These are phyloP conservation scores for Dioscorea alata DNA, from an alignment of 106 monocot genomes.

Conservation along the genomic window DNA sequence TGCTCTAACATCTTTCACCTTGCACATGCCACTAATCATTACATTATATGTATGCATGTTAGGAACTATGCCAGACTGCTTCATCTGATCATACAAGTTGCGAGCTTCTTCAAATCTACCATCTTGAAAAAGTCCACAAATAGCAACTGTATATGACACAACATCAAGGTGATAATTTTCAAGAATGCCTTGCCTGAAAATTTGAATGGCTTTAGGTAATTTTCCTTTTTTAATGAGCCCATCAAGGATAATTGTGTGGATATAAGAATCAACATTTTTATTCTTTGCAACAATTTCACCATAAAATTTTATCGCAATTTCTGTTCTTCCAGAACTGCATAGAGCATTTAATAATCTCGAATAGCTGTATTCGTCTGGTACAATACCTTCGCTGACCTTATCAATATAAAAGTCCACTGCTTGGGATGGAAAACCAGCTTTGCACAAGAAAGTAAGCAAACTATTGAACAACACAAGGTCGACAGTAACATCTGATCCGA, in stretches of 20 bases:
- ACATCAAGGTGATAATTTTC: slow-evolving; percentile 37
- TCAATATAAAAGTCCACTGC: slow-evolving; percentile 36
- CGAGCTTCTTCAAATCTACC: slow-evolving; percentile 37
- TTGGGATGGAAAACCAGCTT: slow-evolving; percentile 44
- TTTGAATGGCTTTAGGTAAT: slow-evolving; percentile 26
- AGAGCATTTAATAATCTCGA: slow-evolving; percentile 34
- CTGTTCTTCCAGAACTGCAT: slow-evolving; percentile 32
- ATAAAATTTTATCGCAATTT: slow-evolving; percentile 44
- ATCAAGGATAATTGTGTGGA: slow-evolving; percentile 49
- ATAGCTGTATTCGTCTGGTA: slow-evolving; percentile 61
- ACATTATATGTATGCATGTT: slow-evolving; percentile 58
- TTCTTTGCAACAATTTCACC: slow-evolving; percentile 22
- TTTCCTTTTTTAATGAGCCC: slow-evolving; percentile 41
- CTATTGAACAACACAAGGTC: slow-evolving; percentile 59
- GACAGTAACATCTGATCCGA: slow-evolving; percentile 13
- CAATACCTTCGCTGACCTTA: slow-evolving; percentile 31
- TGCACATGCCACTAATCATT: slow-evolving; percentile 44
- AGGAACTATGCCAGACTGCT: slow-evolving; percentile 27
- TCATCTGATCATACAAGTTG: slow-evolving; percentile 53
- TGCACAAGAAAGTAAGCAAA: slow-evolving; percentile 41
- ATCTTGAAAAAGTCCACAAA: slow-evolving; percentile 37
- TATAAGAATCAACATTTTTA: slow-evolving; percentile 34
- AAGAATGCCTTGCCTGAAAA: slow-evolving; percentile 38
- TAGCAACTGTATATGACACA: slow-evolving; percentile 37
- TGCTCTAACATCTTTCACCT: slow-evolving; percentile 24